Evolutionary conservation across 1,284 basidiomycete species (phyloP), one percentile per base, ranked within the genome.

Genomic region (Ceratobasidium sp.): DNA sequence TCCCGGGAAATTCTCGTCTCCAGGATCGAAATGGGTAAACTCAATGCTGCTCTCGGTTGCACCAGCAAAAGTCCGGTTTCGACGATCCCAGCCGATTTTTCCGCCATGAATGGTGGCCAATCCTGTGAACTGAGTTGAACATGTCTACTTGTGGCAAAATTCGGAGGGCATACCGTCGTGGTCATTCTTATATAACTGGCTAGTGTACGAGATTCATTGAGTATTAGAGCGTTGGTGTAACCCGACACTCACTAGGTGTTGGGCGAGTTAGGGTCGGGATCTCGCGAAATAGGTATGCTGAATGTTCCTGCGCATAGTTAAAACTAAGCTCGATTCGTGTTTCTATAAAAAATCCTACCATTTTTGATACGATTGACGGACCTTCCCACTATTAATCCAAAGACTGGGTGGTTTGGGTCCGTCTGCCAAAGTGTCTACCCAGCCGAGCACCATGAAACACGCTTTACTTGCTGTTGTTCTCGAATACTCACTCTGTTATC

Each of bases 1-100:
- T 29, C 87, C 87, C 0, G 87, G 88, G 77, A 88, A 88, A 2
- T 86, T 86, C 79, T 88, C 85, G 2, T 83, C 87, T 24, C 79
- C 75, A 31, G 83, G 81, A 77, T 89, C 87, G 46, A 87, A 59
- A 76, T 88, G 86, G 73, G 82, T 81, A 78, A 85, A 88, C 0
- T 84, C 86, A 8, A 89, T 85, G 66, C 84, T 86, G 0, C 82
- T 85, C 11, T 80, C 75, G 1, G 82, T 82, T 69, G 80, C 81
- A 3, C 81, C 78, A 7, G 83, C 81, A 22, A 88, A 77, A 1
- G 85, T 88, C 87, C 87, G 88, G 79, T 85, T 86, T 13, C 85
- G 83, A 39, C 80, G 81, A 75, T 85, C 84, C 85, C 86, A 88
- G 51, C 87, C 88, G 59, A 82, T 80, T 6, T 85, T 84, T 6